A percentile compares a stretch with the other conserved stretches of the same genome.
phyloP scores from a whole-genome alignment of 1,284 basidiomycete species.

The Rugosomyces carneus region DNA sequence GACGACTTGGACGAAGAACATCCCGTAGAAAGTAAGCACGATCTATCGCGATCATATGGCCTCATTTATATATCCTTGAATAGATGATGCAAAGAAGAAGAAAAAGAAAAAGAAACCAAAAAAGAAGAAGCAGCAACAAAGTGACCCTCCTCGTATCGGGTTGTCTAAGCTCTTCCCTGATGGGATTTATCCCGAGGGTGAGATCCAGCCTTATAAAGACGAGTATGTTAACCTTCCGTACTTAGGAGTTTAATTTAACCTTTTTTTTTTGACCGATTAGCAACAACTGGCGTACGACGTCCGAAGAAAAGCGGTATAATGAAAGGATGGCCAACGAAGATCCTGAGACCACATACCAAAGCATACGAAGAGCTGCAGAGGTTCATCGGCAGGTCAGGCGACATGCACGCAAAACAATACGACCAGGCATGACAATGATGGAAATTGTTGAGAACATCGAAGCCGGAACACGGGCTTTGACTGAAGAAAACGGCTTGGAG shows the following conservation, averaged over 20 bases:
- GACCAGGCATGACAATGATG: slow-evolving; percentile 92
- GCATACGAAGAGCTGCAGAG: slow-evolving; percentile 89
- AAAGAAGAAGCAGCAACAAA: slow-evolving; percentile 78
- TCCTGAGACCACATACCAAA: slow-evolving; percentile 78
- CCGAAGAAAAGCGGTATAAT: slow-evolving; percentile 83
- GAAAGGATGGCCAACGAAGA: slow-evolving; percentile 79
- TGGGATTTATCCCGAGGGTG: slow-evolving; percentile 86
- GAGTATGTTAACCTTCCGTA: slow-evolving; percentile 52
- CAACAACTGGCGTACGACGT: slow-evolving; percentile 83
- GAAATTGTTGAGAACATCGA: slow-evolving; percentile 95
- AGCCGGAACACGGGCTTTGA: slow-evolving; percentile 82
- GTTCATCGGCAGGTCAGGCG: slow-evolving; percentile 93
- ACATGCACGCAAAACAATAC: slow-evolving; percentile 79
- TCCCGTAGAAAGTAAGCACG: slow-evolving; percentile 12
- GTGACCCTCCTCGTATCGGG: slow-evolving; percentile 91
- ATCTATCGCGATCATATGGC: not conserved
- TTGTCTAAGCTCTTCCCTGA: slow-evolving; percentile 86
- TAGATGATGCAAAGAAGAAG: slow-evolving; percentile 46
- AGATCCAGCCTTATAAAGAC: slow-evolving; percentile 88
- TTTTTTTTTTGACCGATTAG: slow-evolving; percentile 32
- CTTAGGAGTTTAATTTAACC: not conserved
- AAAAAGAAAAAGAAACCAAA: slow-evolving; percentile 94
- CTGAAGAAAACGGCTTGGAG: slow-evolving; percentile 87
- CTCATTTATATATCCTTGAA: not conserved
- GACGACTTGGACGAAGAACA: slow-evolving; percentile 13